phyloP scores from a whole-genome alignment of 805 yeast species.

The Ogataea corticis region DNA sequence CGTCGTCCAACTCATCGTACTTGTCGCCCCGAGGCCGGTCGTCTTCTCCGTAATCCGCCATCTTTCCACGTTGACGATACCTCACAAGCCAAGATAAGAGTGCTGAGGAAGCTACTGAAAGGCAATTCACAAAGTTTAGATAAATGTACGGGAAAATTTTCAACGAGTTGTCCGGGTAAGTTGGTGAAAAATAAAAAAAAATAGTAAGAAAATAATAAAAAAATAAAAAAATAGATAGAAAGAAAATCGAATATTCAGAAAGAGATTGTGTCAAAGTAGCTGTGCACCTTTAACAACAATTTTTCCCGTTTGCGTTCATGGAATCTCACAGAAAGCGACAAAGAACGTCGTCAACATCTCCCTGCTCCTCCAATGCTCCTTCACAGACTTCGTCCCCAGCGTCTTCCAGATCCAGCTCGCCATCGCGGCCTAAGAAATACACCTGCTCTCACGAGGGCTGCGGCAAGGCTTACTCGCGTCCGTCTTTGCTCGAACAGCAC shows the following conservation, averaged over 20 bases:
- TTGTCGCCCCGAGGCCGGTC: conserved; percentile 57
- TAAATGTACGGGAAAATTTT: conserved; percentile 1
- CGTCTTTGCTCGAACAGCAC: conserved; percentile 83
- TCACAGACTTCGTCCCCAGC: conserved; percentile 10
- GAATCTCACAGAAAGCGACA: not conserved
- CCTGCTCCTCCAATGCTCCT: no score
- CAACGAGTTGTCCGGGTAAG: conserved; percentile 2
- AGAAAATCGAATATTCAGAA: not conserved
- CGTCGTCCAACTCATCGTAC: conserved; percentile 77
- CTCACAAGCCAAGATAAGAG: no score
- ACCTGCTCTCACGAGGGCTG: conserved; percentile 68
- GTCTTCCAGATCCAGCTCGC: conserved; percentile 38
- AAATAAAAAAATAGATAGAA: not conserved
- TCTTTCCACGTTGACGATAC: conserved; percentile 18
- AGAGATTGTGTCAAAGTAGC: no score
- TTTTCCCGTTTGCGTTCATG: no score
- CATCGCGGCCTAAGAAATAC: conserved; percentile 57
- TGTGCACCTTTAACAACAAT: no score
- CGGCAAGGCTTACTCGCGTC: conserved; percentile 73
- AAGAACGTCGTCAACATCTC: not conserved
- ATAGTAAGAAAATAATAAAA: not conserved
- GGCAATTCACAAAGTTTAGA: not conserved
- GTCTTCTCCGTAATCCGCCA: conserved; percentile 63
- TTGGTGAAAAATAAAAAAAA: not conserved
- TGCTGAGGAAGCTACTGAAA: not conserved